These are phyloP conservation scores for Dictyostelium intermedium DNA, from an alignment of 78 protist species.

Conservation along the genomic window DNA sequence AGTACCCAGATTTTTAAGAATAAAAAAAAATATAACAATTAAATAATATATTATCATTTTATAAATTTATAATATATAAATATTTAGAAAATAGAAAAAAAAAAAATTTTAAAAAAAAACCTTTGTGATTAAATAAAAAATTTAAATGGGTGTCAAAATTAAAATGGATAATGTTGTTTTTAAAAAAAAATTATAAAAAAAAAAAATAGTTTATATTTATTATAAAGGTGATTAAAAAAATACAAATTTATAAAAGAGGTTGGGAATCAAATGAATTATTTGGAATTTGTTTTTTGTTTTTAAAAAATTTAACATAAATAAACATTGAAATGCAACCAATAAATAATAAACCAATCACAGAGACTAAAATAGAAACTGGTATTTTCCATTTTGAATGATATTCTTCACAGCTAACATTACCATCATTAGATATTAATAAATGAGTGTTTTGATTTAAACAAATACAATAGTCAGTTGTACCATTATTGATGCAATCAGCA, in stretches of 20 bases:
- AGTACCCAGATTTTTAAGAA: background rate
- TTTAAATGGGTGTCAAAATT: too few species aligned
- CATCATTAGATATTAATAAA: background rate
- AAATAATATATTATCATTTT: background rate
- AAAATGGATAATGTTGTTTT: too few species aligned
- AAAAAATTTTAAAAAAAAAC: too few species aligned
- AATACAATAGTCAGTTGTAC: background rate
- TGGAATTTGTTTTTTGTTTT: background rate
- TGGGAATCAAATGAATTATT: background rate
- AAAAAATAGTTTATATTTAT: too few species aligned
- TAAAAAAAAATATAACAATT: too few species aligned
- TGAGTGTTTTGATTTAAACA: background rate
- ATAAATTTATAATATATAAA: too few species aligned
- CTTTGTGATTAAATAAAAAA: too few species aligned
- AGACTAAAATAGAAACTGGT: background rate
- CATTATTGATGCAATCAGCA: background rate
- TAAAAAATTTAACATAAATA: too few species aligned
- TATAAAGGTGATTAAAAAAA: too few species aligned
- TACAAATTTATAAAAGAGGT: background rate
- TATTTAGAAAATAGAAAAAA: too few species aligned
- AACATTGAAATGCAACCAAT: background rate
- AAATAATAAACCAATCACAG: background rate
- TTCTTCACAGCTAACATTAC: background rate
- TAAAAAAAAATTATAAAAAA: too few species aligned
- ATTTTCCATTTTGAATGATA: background rate